These are phyloP conservation scores for Peniophora sp. DNA, from an alignment of 1,284 basidiomycete genomes.

Conservation along the genomic window DNA sequence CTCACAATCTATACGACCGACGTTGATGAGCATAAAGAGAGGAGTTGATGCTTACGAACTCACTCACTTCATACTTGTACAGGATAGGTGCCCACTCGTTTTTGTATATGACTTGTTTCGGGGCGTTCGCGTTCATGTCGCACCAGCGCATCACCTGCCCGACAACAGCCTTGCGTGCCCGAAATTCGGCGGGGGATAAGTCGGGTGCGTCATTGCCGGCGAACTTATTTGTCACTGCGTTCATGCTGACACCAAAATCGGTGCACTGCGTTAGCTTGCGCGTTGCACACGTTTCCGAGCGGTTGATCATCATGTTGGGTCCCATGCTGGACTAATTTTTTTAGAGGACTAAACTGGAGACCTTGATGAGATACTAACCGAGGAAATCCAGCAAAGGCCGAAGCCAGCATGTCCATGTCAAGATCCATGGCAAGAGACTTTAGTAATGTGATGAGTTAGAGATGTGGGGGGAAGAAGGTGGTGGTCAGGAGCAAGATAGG, in stretches of 20 bases:
- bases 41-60: too few species aligned
- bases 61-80: constrained; percentile 17
- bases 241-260: constrained; percentile 15
- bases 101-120: neutral
- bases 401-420: neutral
- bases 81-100: constrained; percentile 18
- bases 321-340: too few species aligned
- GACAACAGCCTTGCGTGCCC: constrained; percentile 17
- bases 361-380: neutral
- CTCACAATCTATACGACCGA: constrained; percentile 18
- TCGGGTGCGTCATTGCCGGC: constrained; percentile 14
- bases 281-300: constrained; percentile 15
- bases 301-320: neutral
- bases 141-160: constrained; percentile 14
- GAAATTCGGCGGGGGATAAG: constrained; percentile 13
- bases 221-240: constrained; percentile 20
- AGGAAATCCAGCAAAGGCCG: neutral
- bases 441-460: too few species aligned
- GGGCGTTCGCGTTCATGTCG: neutral
- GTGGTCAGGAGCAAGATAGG: too few species aligned
- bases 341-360: too few species aligned
- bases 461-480: too few species aligned
- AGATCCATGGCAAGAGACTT: neutral
- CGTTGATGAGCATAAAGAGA: too few species aligned
- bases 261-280: constrained; percentile 15